phyloP scores from a whole-genome alignment of 75 land plant species.

The Selaginella moellendorffii region DNA sequence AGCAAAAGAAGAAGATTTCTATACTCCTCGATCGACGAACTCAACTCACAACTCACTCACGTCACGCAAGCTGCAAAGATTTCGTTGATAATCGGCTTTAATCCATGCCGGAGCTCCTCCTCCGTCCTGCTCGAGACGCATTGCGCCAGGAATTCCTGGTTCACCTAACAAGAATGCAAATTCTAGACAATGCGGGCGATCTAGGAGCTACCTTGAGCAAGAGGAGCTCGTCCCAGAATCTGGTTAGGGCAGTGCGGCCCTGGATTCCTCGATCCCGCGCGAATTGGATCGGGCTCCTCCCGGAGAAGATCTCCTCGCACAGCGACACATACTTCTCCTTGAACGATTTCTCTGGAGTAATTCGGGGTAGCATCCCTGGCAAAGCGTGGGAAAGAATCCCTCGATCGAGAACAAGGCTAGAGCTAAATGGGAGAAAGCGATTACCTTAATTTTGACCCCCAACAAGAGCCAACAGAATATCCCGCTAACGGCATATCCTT shows the following conservation, averaged over 20 bases:
- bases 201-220: constrained; percentile 27
- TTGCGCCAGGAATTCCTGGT: constrained; percentile 22
- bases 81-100: constrained; percentile 25
- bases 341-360: constrained; percentile 6
- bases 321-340: constrained; percentile 30
- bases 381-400: no score
- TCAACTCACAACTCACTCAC: no score
- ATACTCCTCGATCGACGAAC: neutral
- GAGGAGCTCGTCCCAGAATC: constrained; percentile 32
- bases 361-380: neutral
- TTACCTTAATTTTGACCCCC: no score
- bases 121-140: constrained; percentile 20
- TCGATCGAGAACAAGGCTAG: no score
- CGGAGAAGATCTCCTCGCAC: constrained; percentile 23
- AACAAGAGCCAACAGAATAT: no score
- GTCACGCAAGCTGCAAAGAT: constrained; percentile 20
- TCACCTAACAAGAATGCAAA: constrained; percentile 13
- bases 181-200: no score
- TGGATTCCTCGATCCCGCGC: constrained; percentile 21
- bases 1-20: neutral
- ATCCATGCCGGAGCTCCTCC: constrained; percentile 14
- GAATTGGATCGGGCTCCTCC: constrained; percentile 24
- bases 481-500: no score
- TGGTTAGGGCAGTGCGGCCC: constrained; percentile 20
- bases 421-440: no score